phyloP scores from a whole-genome alignment of 1,139 yeast genomes.

The Suhomyces kunorum region DNA sequence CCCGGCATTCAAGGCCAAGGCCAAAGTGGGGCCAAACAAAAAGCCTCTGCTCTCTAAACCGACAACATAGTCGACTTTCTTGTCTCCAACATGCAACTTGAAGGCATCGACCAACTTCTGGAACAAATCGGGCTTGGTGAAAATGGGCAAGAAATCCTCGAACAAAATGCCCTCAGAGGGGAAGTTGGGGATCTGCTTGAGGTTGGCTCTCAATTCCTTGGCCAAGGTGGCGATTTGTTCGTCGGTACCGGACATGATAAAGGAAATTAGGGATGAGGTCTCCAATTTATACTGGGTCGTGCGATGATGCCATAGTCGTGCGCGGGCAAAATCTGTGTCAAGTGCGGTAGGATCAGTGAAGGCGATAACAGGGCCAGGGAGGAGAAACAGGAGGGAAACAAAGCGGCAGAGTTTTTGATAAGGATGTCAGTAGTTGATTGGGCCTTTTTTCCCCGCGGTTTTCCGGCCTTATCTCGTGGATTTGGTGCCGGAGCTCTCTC shows the following conservation, averaged over 20 bases:
- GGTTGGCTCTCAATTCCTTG: slow-evolving; percentile 59
- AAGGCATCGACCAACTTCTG: slow-evolving; percentile 80
- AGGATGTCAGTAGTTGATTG: too few relatives aligned
- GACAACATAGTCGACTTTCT: slow-evolving; percentile 81
- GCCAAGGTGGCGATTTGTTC: slow-evolving; percentile 48
- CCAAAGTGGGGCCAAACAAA: slow-evolving; percentile 92
- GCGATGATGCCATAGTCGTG: slow-evolving; percentile 2
- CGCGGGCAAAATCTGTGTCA: not conserved
- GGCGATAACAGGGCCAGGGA: not conserved
- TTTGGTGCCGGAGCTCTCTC: too few relatives aligned
- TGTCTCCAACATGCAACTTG: slow-evolving; percentile 66
- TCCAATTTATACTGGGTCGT: not conserved
- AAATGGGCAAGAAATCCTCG: slow-evolving; percentile 94
- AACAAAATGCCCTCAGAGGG: slow-evolving; percentile 91
- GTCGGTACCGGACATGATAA: slow-evolving; percentile 8
- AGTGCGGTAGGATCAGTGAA: not conserved
- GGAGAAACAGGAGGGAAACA: not conserved
- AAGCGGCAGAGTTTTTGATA: too few relatives aligned
- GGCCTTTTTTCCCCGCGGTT: too few relatives aligned
- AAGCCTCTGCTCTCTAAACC: slow-evolving; percentile 98
- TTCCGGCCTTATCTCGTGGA: too few relatives aligned
- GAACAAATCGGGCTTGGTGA: slow-evolving; percentile 78
- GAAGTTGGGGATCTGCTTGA: slow-evolving; percentile 87
- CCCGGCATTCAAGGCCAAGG: slow-evolving; percentile 84
- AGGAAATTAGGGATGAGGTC: not conserved